Conservation (phyloP, 768 basidiomycete genomes). For the Russula sp. region DNA sequence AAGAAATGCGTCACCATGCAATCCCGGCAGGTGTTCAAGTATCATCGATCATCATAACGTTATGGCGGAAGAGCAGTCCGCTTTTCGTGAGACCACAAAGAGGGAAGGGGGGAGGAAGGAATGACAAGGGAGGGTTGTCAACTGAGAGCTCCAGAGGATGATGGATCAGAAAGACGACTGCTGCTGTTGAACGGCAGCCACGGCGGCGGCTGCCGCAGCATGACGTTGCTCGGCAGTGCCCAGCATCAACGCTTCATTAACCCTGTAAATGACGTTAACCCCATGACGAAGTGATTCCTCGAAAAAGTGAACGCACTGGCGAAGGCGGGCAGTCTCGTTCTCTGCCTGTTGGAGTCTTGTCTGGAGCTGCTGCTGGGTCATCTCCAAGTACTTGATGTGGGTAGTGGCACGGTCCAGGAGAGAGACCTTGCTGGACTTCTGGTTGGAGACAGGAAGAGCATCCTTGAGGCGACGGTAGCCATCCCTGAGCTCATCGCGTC, state of each 20-base stretch:
- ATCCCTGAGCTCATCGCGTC: constrained; percentile 88
- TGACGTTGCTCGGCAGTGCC: constrained; percentile 69
- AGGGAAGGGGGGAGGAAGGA: background rate
- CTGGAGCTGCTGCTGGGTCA: constrained; percentile 68
- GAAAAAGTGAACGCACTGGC: constrained; percentile 36
- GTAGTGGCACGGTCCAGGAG: constrained; percentile 82
- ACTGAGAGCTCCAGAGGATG: background rate
- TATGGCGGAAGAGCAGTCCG: constrained; percentile 15
- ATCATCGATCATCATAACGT: constrained; percentile 23
- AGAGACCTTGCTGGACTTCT: constrained; percentile 90
- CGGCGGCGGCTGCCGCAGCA: constrained; percentile 49
- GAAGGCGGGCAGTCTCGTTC: constrained; percentile 71
- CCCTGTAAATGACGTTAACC: constrained; percentile 31
- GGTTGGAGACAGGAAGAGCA: constrained; percentile 81
- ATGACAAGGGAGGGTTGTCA: background rate
- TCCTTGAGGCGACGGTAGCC: constrained; percentile 89
- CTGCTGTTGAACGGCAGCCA: constrained; percentile 42
- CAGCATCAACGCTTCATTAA: constrained; percentile 88
- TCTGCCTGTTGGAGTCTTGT: constrained; percentile 71
- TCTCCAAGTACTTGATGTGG: constrained; percentile 83
- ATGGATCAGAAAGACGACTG: constrained; percentile 39
- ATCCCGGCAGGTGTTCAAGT: constrained; percentile 22
- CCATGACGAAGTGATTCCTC: background rate
- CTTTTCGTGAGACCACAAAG: constrained; percentile 23
- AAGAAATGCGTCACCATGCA: constrained; percentile 21